These are phyloP conservation scores for Senna siamea DNA, from an alignment of 306 rosid species.

Conservation along the genomic window DNA sequence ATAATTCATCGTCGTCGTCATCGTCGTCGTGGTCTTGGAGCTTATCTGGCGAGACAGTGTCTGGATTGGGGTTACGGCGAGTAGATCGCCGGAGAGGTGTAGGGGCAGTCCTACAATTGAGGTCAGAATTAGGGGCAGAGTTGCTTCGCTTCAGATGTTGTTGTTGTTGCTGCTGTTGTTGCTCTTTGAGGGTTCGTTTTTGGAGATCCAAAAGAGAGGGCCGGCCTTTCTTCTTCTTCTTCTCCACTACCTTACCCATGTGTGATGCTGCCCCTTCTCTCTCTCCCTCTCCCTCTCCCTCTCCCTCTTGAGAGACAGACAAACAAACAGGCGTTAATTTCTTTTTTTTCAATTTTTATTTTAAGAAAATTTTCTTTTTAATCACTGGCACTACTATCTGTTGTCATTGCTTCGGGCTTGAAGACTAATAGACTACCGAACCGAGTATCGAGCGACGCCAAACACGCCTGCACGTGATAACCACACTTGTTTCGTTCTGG, in stretches of 20 bases:
- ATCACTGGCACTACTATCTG: neutral
- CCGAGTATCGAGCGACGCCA: too few species aligned
- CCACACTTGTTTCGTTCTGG: neutral
- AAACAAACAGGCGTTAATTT: slow-evolving; percentile 55
- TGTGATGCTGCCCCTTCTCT: slow-evolving; percentile 35
- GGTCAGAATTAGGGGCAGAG: slow-evolving; percentile 45
- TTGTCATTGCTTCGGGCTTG: neutral
- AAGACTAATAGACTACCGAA: neutral
- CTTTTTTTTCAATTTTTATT: slow-evolving; percentile 37
- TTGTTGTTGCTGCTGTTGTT: slow-evolving; percentile 37
- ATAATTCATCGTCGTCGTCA: slow-evolving; percentile 39
- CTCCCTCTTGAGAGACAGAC: slow-evolving; percentile 32
- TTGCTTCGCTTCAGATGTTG: slow-evolving; percentile 28
- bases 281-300: slow-evolving; percentile 31
- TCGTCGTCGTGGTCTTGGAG: slow-evolving; percentile 17
- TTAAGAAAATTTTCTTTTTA: neutral
- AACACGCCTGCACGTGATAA: slow-evolving; percentile 8
- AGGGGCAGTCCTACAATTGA: slow-evolving; percentile 49
- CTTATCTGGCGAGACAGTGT: slow-evolving; percentile 15
- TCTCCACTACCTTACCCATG: slow-evolving; percentile 78
- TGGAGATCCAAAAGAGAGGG: slow-evolving; percentile 80
- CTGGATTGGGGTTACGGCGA: slow-evolving; percentile 66
- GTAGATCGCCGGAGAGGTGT: slow-evolving; percentile 61
- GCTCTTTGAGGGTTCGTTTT: slow-evolving; percentile 59
- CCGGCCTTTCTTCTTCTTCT: slow-evolving; percentile 81